Evolutionary conservation across 352 stramenopile species (phyloP).

Genomic region (Pythium phragmiticola): DNA sequence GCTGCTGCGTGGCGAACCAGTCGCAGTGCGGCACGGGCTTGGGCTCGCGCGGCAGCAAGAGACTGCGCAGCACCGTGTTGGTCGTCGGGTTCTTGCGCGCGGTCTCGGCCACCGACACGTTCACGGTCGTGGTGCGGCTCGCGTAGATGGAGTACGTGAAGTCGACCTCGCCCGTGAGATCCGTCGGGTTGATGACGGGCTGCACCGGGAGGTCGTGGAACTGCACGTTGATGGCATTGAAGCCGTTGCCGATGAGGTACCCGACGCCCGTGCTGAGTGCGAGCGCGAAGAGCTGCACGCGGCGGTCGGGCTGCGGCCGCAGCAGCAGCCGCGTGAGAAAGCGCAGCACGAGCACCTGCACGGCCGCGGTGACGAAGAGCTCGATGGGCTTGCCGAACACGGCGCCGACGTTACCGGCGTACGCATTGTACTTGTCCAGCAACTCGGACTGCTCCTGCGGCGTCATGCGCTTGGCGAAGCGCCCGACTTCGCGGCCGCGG

Average conservation of each 20-base stretch:
- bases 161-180: background rate
- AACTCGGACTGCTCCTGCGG: background rate
- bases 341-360: constrained; percentile 14
- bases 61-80: constrained; percentile 20
- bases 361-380: constrained; percentile 7
- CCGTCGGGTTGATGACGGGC: constrained; percentile 1
- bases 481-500: constrained; percentile 1
- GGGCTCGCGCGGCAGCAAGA: constrained; percentile 9
- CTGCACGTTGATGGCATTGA: constrained; percentile 18
- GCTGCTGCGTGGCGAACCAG: background rate
- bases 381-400: constrained; percentile 18
- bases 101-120: constrained; percentile 5
- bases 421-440: constrained; percentile 20
- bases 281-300: background rate
- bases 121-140: background rate
- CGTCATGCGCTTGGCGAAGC: background rate
- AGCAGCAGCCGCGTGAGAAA: background rate
- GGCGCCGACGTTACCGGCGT: constrained; percentile 11
- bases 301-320: background rate
- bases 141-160: background rate
- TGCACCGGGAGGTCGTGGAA: constrained; percentile 3
- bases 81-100: background rate
- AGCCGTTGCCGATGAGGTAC: constrained; percentile 19
- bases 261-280: background rate
- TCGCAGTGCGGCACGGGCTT: constrained; percentile 3